phyloP scores from a whole-genome alignment of 2,329 filamentous ascomycete species.

The Arthroderma uncinatum region DNA sequence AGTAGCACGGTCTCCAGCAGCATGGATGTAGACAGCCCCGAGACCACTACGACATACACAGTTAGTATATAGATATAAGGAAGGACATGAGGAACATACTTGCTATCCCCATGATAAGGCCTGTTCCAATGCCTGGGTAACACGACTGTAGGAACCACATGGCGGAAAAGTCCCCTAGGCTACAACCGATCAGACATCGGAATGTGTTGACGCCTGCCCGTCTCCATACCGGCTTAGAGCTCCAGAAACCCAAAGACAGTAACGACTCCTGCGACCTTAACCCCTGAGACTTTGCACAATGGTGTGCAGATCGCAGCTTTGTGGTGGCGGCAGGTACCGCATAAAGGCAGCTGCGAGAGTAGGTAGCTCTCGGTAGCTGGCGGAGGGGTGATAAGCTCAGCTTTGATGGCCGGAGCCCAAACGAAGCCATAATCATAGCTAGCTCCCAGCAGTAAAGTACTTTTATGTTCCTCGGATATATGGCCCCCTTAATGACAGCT shows the following conservation, averaged over 20 bases:
- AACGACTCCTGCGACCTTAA: background rate
- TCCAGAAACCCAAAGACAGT: slow-evolving; percentile 25
- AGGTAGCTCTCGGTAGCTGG: background rate
- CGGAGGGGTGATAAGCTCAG: background rate
- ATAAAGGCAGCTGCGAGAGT: background rate
- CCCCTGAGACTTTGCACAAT: slow-evolving; percentile 8
- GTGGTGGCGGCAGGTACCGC: background rate
- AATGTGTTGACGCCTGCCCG: slow-evolving; percentile 45
- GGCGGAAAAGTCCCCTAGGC: slow-evolving; percentile 45
- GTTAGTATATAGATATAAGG: slow-evolving; percentile 1
- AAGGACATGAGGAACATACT: slow-evolving; percentile 28
- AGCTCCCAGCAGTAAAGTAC: too few species aligned
- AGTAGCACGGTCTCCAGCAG: slow-evolving; percentile 44
- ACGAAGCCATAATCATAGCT: background rate
- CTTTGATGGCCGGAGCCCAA: background rate
- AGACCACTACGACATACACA: slow-evolving; percentile 36
- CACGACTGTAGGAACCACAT: slow-evolving; percentile 46
- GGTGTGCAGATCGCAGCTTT: slow-evolving; percentile 3
- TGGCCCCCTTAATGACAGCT: slow-evolving; percentile 8
- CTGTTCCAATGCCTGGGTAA: slow-evolving; percentile 38
- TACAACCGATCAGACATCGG: slow-evolving; percentile 47
- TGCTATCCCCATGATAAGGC: slow-evolving; percentile 42
- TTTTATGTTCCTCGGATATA: background rate
- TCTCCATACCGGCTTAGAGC: slow-evolving; percentile 34
- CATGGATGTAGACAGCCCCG: slow-evolving; percentile 43